Conservation (phyloP, 306 rosid species). For the Macrotyloma uniflorum region DNA sequence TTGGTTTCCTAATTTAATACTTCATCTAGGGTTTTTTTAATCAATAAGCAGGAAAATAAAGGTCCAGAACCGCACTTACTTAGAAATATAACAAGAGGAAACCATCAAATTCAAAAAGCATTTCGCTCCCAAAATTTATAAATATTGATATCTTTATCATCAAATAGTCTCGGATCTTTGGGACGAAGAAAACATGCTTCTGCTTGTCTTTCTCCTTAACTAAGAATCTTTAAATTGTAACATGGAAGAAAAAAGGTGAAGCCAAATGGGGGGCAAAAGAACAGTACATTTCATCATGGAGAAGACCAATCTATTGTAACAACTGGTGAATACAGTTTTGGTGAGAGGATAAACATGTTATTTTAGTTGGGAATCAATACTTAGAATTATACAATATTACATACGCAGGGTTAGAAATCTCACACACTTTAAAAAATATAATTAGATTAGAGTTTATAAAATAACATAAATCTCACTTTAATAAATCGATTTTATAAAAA, state of each 20-base stretch:
- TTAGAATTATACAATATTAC: background rate
- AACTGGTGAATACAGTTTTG: slow-evolving; percentile 51
- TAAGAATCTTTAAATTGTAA: slow-evolving; percentile 74
- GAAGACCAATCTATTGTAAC: slow-evolving; percentile 55
- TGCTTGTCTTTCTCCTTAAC: slow-evolving; percentile 73
- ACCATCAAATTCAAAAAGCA: slow-evolving; percentile 79
- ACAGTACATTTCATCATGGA: slow-evolving; percentile 68
- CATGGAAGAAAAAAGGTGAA: slow-evolving; percentile 22
- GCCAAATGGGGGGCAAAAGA: slow-evolving; percentile 14
- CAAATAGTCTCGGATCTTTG: slow-evolving; percentile 63
- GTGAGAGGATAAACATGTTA: slow-evolving; percentile 54
- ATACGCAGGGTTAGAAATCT: no score
- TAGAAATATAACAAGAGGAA: slow-evolving; percentile 71
- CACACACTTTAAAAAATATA: no score
- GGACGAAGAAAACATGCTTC: slow-evolving; percentile 63
- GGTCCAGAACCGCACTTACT: slow-evolving; percentile 50
- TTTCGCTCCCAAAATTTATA: slow-evolving; percentile 40
- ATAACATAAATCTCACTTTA: no score
- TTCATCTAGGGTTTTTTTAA: slow-evolving; percentile 30
- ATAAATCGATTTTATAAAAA: no score
- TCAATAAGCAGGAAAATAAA: slow-evolving; percentile 47
- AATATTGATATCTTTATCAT: slow-evolving; percentile 50
- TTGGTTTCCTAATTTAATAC: slow-evolving; percentile 50
- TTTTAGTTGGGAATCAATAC: background rate
- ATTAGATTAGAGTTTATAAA: no score